These are phyloP conservation scores for Peltaster fructicola DNA, from an alignment of 2,329 filamentous ascomycete species.

Conservation along the genomic window DNA sequence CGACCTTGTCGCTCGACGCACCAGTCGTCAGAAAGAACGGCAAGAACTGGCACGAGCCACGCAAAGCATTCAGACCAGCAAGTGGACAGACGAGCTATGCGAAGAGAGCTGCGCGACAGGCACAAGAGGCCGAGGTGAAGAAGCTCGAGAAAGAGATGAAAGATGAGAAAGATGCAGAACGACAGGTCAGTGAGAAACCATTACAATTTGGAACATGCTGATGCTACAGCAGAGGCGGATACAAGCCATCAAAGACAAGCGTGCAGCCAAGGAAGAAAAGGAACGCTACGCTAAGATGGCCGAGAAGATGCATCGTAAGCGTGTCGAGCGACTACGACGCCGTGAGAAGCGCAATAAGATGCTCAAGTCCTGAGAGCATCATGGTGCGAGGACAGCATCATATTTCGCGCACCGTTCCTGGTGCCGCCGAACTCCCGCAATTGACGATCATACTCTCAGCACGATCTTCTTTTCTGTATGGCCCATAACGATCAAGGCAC, in stretches of 20 bases:
- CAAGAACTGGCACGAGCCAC: constrained; percentile 81
- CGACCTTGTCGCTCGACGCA: no score
- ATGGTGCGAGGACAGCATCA: no score
- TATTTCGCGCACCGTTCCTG: no score
- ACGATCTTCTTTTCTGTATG: no score
- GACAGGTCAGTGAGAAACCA: constrained; percentile 42
- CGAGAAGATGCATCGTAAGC: constrained; percentile 93
- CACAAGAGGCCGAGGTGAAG: constrained; percentile 59
- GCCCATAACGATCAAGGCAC: no score
- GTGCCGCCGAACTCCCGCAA: no score
- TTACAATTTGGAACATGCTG: constrained; percentile 4
- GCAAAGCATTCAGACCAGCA: constrained; percentile 69
- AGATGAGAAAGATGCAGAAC: constrained; percentile 80
- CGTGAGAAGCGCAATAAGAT: constrained; percentile 93
- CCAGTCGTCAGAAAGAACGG: constrained; percentile 74
- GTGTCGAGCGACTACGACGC: constrained; percentile 80
- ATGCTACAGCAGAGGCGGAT: constrained; percentile 44
- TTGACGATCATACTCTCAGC: no score
- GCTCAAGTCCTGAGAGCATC: constrained; percentile 27
- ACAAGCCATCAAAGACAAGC: constrained; percentile 66
- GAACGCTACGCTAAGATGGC: constrained; percentile 86
- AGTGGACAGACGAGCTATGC: constrained; percentile 64
- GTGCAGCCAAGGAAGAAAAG: constrained; percentile 79
- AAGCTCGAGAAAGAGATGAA: constrained; percentile 91
- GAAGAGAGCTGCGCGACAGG: constrained; percentile 54